Conservation (phyloP, 192 early-diverging fungal genomes). For the Backusella luteola region DNA sequence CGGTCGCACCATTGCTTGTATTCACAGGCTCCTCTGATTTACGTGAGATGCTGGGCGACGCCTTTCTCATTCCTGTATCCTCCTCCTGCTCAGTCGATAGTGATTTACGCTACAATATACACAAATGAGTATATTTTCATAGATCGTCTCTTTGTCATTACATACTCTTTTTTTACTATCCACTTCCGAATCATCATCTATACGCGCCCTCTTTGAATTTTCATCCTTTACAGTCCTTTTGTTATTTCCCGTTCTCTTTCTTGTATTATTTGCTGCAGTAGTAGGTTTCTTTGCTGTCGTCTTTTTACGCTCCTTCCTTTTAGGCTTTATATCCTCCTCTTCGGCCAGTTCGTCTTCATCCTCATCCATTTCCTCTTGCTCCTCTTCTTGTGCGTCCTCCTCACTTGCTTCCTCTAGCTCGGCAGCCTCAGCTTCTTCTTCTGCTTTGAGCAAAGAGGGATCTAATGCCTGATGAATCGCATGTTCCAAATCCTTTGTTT, state of each 20-base stretch:
- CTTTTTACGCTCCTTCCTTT: constrained; percentile 8
- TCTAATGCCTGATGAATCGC: constrained; percentile 37
- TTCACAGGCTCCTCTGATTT: constrained; percentile 4
- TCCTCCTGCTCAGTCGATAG: constrained; percentile 23
- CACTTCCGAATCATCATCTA: background rate
- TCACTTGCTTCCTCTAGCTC: constrained; percentile 26
- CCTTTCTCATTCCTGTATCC: background rate
- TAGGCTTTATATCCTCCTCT: constrained; percentile 5
- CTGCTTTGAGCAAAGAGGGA: constrained; percentile 22
- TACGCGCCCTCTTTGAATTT: background rate
- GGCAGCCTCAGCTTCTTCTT: constrained; percentile 15
- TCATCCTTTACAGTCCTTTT: background rate
- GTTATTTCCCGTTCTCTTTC: constrained; percentile 9
- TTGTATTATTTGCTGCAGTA: background rate
- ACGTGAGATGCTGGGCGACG: background rate
- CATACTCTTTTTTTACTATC: background rate
- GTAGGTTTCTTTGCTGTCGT: background rate
- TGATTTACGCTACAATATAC: constrained; percentile 15
- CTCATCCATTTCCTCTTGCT: constrained; percentile 9
- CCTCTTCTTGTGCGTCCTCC: constrained; percentile 17
- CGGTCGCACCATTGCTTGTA: background rate
- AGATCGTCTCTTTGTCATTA: background rate
- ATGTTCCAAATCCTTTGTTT: constrained; percentile 34
- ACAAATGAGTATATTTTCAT: background rate
- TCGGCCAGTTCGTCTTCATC: constrained; percentile 4